Evolutionary conservation across 176 grass and related monocot species (phyloP), one percentile per base, ranked within the genome.

Genomic region (Thinopyrum elongatum): DNA sequence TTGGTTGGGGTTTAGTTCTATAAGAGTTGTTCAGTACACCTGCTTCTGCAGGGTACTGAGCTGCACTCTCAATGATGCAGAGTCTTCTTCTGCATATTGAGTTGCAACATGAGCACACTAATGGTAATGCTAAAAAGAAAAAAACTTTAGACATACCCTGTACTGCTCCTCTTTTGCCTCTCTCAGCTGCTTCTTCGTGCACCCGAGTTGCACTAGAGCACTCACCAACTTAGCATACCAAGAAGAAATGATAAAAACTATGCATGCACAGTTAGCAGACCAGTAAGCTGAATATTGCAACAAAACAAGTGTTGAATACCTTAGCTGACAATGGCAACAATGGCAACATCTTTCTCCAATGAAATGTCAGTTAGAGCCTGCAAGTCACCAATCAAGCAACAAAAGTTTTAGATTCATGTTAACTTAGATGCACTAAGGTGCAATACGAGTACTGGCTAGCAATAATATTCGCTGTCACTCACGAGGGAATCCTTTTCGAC

Each of bases 111-210:
- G 14, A 94, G 74, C 79, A 59, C 25, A 73, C 63, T 76, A 28
- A 80, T 34, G 2, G n/a, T 38, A n/a, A 13, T 15, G 16, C 39
- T 72, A 73, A 65, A 26, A 84, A 81, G 14, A n/a, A 10, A 84
- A 35, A 49, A 62, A 3, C 69, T 78, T 70, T 13, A 17, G 31
- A 87, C 84, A 91, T 95, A 98, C 93, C 88, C 89, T 91, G 70
- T 95, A 98, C 58, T 98, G 95, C 72, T 98, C 95, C 68, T 98
- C 95, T 89, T 98, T 93, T 83, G 95, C 93, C 65, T 98, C 95
- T 85, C 95, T 98, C 25, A 98, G 49, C 38, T 91, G 95, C 84
- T 95, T 98, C 89, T 92, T 98, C 71, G 90, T 82, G 71, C 86
- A 90, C 49, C 93, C 88, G 35, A 94, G 89, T 92, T 95, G 95